Conservation (phyloP, 208 protist species). For the Herpetomonas samuelpessoai region DNA sequence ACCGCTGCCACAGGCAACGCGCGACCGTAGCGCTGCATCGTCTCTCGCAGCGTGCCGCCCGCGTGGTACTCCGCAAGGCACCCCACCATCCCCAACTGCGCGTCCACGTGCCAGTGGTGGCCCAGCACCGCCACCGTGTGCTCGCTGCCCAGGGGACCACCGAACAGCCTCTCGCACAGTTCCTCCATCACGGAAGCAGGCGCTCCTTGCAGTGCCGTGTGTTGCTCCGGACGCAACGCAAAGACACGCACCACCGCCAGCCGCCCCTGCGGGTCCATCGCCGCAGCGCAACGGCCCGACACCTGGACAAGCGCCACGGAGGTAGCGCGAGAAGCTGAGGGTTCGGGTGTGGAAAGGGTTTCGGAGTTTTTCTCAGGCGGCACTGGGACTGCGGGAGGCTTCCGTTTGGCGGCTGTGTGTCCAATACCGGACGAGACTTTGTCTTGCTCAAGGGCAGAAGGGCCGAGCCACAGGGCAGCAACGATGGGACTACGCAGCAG, state of each 20-base stretch:
- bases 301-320: no score
- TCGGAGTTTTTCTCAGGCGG: no score
- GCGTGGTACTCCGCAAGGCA: slow-evolving; percentile 32
- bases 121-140: not conserved
- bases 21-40: slow-evolving; percentile 15
- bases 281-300: not conserved
- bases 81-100: slow-evolving; percentile 9
- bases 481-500: no score
- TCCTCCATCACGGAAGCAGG: not conserved
- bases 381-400: no score
- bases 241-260: not conserved
- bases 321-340: no score
- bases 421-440: no score
- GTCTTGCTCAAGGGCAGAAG: no score
- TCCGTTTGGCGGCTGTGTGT: no score
- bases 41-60: slow-evolving; percentile 31
- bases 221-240: not conserved
- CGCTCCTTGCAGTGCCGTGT: slow-evolving; percentile 5
- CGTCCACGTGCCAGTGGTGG: not conserved
- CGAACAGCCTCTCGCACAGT: not conserved
- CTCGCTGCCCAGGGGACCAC: not conserved
- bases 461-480: no score
- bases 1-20: slow-evolving; percentile 12
- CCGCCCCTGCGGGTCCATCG: no score
- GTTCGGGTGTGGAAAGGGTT: no score